Evolutionary conservation across 768 basidiomycete genomes (phyloP).

Genomic region (Psilocybe subaeruginosa): DNA sequence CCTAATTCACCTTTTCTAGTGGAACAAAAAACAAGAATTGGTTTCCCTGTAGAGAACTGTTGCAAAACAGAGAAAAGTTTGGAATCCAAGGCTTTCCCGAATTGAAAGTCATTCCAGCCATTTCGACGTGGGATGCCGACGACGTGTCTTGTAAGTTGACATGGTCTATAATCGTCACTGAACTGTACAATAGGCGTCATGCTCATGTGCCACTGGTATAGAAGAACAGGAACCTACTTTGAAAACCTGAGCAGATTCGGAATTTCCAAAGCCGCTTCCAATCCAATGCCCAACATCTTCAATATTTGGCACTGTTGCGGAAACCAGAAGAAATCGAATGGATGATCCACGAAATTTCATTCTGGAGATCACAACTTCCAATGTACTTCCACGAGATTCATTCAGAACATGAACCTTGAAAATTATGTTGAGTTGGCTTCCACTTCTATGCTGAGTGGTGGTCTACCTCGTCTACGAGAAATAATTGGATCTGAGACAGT

Average conservation of each 20-base stretch:
- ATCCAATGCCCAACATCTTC: slow-evolving; percentile 91
- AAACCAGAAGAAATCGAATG: slow-evolving; percentile 87
- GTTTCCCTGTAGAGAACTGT: slow-evolving; percentile 76
- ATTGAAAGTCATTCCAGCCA: slow-evolving; percentile 79
- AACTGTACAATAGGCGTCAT: slow-evolving; percentile 54
- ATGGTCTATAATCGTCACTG: slow-evolving; percentile 90
- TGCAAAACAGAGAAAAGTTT: slow-evolving; percentile 76
- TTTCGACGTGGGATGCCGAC: slow-evolving; percentile 67
- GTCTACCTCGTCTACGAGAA: slow-evolving; percentile 88
- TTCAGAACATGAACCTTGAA: slow-evolving; percentile 88
- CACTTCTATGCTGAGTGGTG: slow-evolving; percentile 5
- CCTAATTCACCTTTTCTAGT: slow-evolving; percentile 88
- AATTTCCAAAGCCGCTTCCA: slow-evolving; percentile 40
- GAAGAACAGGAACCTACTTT: slow-evolving; percentile 47
- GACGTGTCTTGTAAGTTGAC: slow-evolving; percentile 74
- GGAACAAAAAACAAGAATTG: slow-evolving; percentile 85
- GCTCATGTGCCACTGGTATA: not conserved
- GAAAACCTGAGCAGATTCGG: slow-evolving; percentile 62
- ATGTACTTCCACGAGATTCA: slow-evolving; percentile 86
- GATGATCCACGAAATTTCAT: slow-evolving; percentile 78
- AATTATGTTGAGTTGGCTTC: not conserved
- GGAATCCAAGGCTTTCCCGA: slow-evolving; percentile 69
- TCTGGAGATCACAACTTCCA: slow-evolving; percentile 93
- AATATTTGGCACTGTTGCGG: slow-evolving; percentile 94
- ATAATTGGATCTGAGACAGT: slow-evolving; percentile 72